Evolutionary conservation across 169 alveolate species (phyloP).

Genomic region (Hepatocystis sp.): DNA sequence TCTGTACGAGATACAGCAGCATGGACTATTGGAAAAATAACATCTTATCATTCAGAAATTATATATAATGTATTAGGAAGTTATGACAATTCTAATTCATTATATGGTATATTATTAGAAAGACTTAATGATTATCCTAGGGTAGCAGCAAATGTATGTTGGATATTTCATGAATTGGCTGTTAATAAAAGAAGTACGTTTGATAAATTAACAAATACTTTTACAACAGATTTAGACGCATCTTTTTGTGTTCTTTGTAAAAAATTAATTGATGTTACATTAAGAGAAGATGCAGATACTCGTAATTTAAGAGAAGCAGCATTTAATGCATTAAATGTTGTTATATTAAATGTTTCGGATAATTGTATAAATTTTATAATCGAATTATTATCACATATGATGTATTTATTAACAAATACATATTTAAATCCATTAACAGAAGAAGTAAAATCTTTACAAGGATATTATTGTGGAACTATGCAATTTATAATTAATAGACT

Average conservation of each 20-base stretch:
- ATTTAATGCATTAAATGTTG: constrained; percentile 80
- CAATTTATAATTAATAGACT: constrained; percentile 83
- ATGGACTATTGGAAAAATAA: constrained; percentile 94
- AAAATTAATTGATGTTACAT: constrained; percentile 80
- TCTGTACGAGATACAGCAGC: constrained; percentile 96
- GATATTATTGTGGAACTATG: constrained; percentile 82
- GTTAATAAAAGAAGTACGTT: constrained; percentile 72
- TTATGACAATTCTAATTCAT: constrained; percentile 79
- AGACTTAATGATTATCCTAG: constrained; percentile 85
- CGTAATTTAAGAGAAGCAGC: constrained; percentile 82
- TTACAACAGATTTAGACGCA: constrained; percentile 75
- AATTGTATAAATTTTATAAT: constrained; percentile 78
- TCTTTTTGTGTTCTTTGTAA: constrained; percentile 83
- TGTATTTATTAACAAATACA: constrained; percentile 73
- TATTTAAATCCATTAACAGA: constrained; percentile 75
- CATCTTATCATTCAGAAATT: constrained; percentile 90
- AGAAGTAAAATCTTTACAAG: constrained; percentile 74
- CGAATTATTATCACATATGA: constrained; percentile 79
- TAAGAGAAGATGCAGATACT: constrained; percentile 83
- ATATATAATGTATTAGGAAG: constrained; percentile 87
- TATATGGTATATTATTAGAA: constrained; percentile 80
- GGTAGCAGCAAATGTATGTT: constrained; percentile 87
- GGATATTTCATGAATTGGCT: constrained; percentile 83
- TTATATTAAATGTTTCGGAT: constrained; percentile 80
- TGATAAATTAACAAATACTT: constrained; percentile 47